These are phyloP conservation scores for Candida sanyiensis DNA, from an alignment of 805 yeast genomes.

Conservation along the genomic window DNA sequence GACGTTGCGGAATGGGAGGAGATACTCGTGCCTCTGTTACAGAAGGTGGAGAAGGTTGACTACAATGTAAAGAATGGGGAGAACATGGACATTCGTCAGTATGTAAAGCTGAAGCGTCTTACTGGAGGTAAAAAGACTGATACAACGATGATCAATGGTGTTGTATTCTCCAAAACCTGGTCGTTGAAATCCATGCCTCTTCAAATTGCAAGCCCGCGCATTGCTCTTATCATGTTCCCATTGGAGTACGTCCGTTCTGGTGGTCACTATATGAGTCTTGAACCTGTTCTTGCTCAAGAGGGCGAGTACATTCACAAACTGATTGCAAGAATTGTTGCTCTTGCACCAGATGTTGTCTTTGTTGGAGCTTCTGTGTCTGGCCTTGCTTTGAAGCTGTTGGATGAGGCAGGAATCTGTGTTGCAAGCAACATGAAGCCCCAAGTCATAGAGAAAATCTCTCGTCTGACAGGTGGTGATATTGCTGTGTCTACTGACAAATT, in stretches of 20 bases:
- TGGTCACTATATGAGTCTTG: slow-evolving; percentile 74
- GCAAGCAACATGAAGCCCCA: slow-evolving; percentile 76
- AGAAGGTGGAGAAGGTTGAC: slow-evolving; percentile 52
- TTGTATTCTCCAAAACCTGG: slow-evolving; percentile 76
- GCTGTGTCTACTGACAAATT: slow-evolving; percentile 81
- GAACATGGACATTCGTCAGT: slow-evolving; percentile 80
- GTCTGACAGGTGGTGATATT: slow-evolving; percentile 79
- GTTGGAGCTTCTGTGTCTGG: slow-evolving; percentile 81
- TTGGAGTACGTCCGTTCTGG: slow-evolving; percentile 75
- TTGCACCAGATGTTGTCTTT: slow-evolving; percentile 74
- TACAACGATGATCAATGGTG: slow-evolving; percentile 64
- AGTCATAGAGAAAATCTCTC: slow-evolving; percentile 70
- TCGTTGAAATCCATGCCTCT: slow-evolving; percentile 78
- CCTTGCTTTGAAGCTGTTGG: slow-evolving; percentile 64
- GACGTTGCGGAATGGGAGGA: slow-evolving; percentile 53
- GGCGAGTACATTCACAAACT: slow-evolving; percentile 75
- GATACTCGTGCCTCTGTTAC: slow-evolving; percentile 45
- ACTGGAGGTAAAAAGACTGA: slow-evolving; percentile 66
- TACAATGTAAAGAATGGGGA: slow-evolving; percentile 59
- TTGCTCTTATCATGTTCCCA: slow-evolving; percentile 82
- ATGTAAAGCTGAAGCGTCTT: slow-evolving; percentile 78
- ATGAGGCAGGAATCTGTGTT: slow-evolving; percentile 74
- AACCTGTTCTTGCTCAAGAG: slow-evolving; percentile 83
- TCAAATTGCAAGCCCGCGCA: slow-evolving; percentile 57
- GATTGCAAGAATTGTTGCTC: slow-evolving; percentile 68